phyloP scores from a whole-genome alignment of 225 moss, liverwort and hornwort genomes.

The Pseudoscleropodium purum region DNA sequence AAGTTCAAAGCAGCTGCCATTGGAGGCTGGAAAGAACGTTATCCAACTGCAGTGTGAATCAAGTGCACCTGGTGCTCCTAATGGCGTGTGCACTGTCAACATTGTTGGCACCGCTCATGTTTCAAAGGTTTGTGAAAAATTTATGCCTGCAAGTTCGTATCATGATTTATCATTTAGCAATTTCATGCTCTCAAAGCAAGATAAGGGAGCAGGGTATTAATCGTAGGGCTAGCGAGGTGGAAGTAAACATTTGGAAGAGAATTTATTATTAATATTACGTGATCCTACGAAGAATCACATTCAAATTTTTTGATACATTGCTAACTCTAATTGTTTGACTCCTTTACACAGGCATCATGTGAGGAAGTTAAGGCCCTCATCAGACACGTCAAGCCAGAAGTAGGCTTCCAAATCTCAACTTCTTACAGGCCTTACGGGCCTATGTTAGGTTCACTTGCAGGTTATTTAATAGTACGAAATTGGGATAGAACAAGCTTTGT shows the following conservation, averaged over 20 bases:
- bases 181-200: background rate
- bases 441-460: background rate
- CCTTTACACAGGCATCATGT: background rate
- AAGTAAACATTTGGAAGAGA: background rate
- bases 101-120: conserved; percentile 69
- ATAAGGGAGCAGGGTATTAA: background rate
- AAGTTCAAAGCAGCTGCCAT: conserved; percentile 2
- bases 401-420: background rate
- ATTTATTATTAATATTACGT: background rate
- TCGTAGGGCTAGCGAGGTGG: background rate
- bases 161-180: background rate
- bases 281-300: background rate
- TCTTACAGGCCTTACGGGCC: background rate
- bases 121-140: conserved; percentile 49
- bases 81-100: conserved; percentile 48
- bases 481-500: background rate
- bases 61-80: conserved; percentile 22
- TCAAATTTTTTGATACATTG: background rate
- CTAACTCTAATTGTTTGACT: background rate
- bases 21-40: conserved; percentile 32
- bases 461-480: background rate
- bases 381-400: conserved; percentile 56
- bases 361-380: conserved; percentile 53
- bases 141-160: background rate
- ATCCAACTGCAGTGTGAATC: conserved; percentile 46